These are phyloP conservation scores for Ilex asprella DNA, from an alignment of 257 asterid species.

Conservation along the genomic window DNA sequence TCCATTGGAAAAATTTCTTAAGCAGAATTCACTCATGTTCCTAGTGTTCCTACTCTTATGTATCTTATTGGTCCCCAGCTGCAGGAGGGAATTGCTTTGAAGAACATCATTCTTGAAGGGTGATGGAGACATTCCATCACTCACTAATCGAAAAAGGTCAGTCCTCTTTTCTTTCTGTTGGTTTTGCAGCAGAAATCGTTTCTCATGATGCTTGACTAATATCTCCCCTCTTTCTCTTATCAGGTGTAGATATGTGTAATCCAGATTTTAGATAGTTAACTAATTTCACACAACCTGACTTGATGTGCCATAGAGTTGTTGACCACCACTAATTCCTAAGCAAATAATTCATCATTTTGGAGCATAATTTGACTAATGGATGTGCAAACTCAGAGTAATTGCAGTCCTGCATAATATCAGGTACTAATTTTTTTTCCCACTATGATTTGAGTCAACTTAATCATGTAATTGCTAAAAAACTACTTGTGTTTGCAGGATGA, in stretches of 20 bases:
- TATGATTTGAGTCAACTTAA: background rate
- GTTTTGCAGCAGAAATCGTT: conserved; percentile 32
- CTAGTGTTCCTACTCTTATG: conserved; percentile 6
- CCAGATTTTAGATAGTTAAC: conserved; percentile 15
- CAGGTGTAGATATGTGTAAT: conserved; percentile 61
- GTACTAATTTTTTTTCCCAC: conserved; percentile 2
- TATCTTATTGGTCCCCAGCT: conserved; percentile 27
- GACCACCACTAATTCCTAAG: conserved; percentile 21
- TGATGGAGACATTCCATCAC: conserved; percentile 53
- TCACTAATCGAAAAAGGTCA: conserved; percentile 52
- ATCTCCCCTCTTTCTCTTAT: conserved; percentile 19
- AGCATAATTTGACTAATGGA: conserved; percentile 20
- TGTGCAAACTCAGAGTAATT: conserved; percentile 14
- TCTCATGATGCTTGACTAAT: conserved; percentile 11
- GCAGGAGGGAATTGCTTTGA: conserved; percentile 38
- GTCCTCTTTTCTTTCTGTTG: conserved; percentile 19
- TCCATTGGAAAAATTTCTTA: conserved; percentile 9
- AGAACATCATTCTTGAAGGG: conserved; percentile 40
- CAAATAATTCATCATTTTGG: conserved; percentile 18
- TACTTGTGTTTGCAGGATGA: conserved; percentile 31
- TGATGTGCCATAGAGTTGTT: background rate
- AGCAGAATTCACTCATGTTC: background rate
- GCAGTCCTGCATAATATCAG: conserved; percentile 12
- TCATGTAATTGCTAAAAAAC: background rate
- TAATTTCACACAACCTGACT: conserved; percentile 36